These are phyloP conservation scores for Agaricus sinodeliciosus DNA, from an alignment of 768 basidiomycete genomes.

Conservation along the genomic window DNA sequence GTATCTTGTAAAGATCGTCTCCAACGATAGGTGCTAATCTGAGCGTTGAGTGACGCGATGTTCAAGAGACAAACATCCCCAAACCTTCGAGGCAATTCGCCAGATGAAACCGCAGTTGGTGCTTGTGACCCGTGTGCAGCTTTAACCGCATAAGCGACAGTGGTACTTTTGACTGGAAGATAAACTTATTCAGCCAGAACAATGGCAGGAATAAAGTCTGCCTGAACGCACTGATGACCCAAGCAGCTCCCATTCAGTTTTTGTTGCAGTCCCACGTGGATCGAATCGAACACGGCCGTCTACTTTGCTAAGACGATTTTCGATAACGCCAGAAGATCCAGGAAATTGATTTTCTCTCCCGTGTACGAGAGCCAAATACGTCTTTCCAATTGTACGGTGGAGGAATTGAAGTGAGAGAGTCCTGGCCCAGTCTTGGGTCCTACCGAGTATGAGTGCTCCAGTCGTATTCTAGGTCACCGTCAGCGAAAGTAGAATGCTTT, in stretches of 20 bases:
- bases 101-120: conserved; percentile 65
- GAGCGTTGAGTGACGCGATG: not conserved
- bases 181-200: not conserved
- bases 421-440: conserved; percentile 33
- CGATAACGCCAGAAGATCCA: conserved; percentile 32
- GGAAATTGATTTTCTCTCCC: conserved; percentile 43
- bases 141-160: conserved; percentile 51
- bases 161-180: conserved; percentile 34
- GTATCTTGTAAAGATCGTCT: conserved; percentile 45
- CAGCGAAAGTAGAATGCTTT: not conserved
- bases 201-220: not conserved
- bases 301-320: conserved; percentile 30
- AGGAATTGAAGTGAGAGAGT: conserved; percentile 53
- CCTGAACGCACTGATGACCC: conserved; percentile 46
- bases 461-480: conserved; percentile 44
- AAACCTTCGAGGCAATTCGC: conserved; percentile 43
- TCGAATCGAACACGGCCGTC: conserved; percentile 42
- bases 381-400: conserved; percentile 41
- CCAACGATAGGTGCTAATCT: conserved; percentile 59
- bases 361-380: conserved; percentile 59
- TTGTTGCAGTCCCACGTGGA: conserved; percentile 25
- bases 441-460: conserved; percentile 53
- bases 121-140: conserved; percentile 59
- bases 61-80: conserved; percentile 7
- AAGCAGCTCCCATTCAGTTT: conserved; percentile 54